Evolutionary conservation across 257 asterid genomes (phyloP).

Genomic region (Nicotiana paniculata): DNA sequence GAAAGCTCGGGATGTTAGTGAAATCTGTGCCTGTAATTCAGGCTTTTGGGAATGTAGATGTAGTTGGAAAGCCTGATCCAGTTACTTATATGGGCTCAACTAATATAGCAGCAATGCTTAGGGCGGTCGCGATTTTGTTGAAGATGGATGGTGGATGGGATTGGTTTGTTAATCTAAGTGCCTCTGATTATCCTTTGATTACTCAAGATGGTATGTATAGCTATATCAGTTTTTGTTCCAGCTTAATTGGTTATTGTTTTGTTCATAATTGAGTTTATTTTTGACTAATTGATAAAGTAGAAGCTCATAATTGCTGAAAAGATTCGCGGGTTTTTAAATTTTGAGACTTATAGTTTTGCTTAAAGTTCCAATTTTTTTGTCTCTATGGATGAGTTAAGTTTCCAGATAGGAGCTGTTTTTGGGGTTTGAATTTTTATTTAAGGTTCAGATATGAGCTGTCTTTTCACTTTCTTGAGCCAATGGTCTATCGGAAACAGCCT

Average conservation of each 20-base stretch:
- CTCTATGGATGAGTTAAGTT: neutral
- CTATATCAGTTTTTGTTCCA: neutral
- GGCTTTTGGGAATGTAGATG: slow-evolving; percentile 93
- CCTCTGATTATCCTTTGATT: slow-evolving; percentile 82
- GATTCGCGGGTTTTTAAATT: neutral
- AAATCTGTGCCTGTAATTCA: slow-evolving; percentile 68
- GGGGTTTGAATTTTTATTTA: neutral
- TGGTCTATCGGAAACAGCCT: too few relatives aligned
- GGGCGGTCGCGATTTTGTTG: slow-evolving; percentile 81
- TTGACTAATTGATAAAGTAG: neutral
- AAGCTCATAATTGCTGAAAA: neutral
- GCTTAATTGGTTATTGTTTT: slow-evolving; percentile 12
- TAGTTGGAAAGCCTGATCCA: slow-evolving; percentile 95
- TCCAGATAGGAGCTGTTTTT: too few relatives aligned
- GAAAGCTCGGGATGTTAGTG: slow-evolving; percentile 52
- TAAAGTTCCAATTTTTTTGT: neutral
- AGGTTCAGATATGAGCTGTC: neutral
- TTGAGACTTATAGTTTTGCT: neutral
- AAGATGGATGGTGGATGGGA: slow-evolving; percentile 85
- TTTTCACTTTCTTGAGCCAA: too few relatives aligned
- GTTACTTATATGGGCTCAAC: slow-evolving; percentile 89
- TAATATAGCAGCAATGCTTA: slow-evolving; percentile 66
- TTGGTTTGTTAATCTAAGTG: slow-evolving; percentile 91
- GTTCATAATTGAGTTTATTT: neutral
- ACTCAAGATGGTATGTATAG: slow-evolving; percentile 83